These are phyloP conservation scores for Suillus decipiens DNA, from an alignment of 768 basidiomycete species.

Conservation along the genomic window DNA sequence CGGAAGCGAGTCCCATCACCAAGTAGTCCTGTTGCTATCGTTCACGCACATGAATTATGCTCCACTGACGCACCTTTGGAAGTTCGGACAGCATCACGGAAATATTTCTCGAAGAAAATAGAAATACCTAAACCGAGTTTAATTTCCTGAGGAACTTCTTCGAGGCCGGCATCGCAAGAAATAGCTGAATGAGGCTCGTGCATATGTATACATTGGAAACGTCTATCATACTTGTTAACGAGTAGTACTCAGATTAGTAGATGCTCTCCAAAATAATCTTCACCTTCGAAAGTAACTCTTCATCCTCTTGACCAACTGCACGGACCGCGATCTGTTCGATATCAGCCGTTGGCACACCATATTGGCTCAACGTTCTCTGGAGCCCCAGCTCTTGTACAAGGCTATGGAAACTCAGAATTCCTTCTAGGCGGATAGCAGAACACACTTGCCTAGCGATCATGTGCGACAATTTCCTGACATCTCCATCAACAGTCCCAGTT, in stretches of 20 bases:
- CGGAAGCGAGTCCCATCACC: background rate
- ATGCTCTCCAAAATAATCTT: conserved; percentile 52
- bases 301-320: conserved; percentile 26
- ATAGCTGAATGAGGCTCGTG: background rate
- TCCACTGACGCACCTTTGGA: background rate
- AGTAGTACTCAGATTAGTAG: conserved; percentile 26
- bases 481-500: conserved; percentile 67
- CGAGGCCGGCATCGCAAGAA: background rate
- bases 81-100: no score
- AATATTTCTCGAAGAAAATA: no score
- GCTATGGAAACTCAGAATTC: conserved; percentile 36
- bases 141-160: background rate
- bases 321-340: conserved; percentile 49
- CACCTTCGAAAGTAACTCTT: conserved; percentile 42
- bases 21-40: background rate
- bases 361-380: conserved; percentile 55
- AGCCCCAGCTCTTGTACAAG: conserved; percentile 63
- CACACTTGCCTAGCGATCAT: conserved; percentile 55
- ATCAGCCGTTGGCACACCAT: conserved; percentile 63
- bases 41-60: background rate
- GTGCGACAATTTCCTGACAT: conserved; percentile 52
- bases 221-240: background rate
- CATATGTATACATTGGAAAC: background rate
- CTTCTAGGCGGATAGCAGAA: background rate
- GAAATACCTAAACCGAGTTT: background rate